phyloP scores from a whole-genome alignment of 2,329 filamentous ascomycete genomes.

The Scytalidium sp. region DNA sequence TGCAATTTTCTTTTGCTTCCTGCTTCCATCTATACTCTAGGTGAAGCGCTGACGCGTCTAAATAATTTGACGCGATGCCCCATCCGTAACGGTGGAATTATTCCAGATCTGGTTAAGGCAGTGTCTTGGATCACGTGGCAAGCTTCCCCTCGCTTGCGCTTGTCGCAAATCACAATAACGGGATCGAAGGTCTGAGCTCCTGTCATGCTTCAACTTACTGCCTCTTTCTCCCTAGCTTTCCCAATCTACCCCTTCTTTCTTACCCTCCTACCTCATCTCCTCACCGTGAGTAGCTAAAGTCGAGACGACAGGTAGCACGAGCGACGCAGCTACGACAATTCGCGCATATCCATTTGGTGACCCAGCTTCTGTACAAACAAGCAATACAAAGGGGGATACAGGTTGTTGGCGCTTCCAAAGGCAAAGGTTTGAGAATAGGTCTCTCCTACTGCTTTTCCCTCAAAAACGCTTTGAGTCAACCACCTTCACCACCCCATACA shows the following conservation, averaged over 20 bases:
- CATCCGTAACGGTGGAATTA: neutral
- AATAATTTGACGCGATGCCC: too few species aligned
- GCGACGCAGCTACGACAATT: neutral
- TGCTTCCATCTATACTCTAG: too few species aligned
- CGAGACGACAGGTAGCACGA: neutral
- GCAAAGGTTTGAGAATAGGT: slow-evolving; percentile 32
- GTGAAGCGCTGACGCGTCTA: too few species aligned
- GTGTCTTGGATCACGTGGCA: neutral
- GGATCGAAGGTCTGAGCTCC: neutral
- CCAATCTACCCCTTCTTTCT: neutral
- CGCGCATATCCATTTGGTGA: neutral
- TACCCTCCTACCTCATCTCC: neutral
- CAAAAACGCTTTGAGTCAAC: slow-evolving; percentile 20
- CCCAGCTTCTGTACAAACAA: neutral
- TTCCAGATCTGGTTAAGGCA: neutral
- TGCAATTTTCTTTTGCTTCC: too few species aligned
- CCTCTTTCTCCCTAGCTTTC: neutral
- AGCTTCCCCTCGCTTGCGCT: neutral
- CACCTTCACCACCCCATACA: slow-evolving; percentile 28
- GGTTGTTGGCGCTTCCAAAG: slow-evolving; percentile 21
- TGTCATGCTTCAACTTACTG: neutral
- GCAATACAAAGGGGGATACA: neutral
- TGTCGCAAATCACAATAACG: neutral
- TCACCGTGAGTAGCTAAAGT: neutral
- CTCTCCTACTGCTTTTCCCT: slow-evolving; percentile 31